These are phyloP conservation scores for Dianthus caryophyllus DNA, from an alignment of 148 eudicot genomes.

Conservation along the genomic window DNA sequence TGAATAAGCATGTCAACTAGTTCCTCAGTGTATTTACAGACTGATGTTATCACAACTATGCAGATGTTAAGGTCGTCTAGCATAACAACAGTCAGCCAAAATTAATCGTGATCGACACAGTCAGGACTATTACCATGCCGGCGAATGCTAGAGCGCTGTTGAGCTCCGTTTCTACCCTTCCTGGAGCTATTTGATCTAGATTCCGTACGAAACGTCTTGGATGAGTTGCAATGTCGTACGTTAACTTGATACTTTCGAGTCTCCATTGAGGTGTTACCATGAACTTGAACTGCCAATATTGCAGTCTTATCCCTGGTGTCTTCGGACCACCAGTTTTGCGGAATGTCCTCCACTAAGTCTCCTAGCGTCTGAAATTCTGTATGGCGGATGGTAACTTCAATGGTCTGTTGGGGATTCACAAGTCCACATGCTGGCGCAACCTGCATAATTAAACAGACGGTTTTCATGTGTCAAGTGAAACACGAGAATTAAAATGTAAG, in stretches of 20 bases:
- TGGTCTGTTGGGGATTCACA: constrained; percentile 56
- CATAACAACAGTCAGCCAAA: not conserved
- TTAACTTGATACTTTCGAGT: constrained; percentile 38
- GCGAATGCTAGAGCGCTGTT: constrained; percentile 29
- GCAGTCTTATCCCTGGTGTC: constrained; percentile 76
- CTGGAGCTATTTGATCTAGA: constrained; percentile 44
- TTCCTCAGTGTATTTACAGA: constrained; percentile 23
- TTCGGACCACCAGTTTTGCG: constrained; percentile 79
- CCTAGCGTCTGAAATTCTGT: constrained; percentile 58
- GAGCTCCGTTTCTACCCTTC: constrained; percentile 32
- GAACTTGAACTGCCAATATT: constrained; percentile 40
- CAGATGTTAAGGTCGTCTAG: not conserved
- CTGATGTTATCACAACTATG: constrained; percentile 12
- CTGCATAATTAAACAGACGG: constrained; percentile 38
- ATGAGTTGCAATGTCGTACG: constrained; percentile 59
- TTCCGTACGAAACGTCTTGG: constrained; percentile 39
- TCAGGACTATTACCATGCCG: constrained; percentile 32
- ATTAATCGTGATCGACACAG: constrained; percentile 29
- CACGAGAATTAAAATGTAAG: not conserved
- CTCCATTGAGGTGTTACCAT: constrained; percentile 49
- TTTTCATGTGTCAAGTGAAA: too few relatives aligned
- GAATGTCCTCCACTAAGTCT: constrained; percentile 56
- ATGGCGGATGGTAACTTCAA: constrained; percentile 65
- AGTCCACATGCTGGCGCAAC: constrained; percentile 76
- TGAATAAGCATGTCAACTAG: not conserved